Evolutionary conservation across 805 yeast species (phyloP), one percentile per base, ranked within the genome.

Genomic region (Ogataea neopini): DNA sequence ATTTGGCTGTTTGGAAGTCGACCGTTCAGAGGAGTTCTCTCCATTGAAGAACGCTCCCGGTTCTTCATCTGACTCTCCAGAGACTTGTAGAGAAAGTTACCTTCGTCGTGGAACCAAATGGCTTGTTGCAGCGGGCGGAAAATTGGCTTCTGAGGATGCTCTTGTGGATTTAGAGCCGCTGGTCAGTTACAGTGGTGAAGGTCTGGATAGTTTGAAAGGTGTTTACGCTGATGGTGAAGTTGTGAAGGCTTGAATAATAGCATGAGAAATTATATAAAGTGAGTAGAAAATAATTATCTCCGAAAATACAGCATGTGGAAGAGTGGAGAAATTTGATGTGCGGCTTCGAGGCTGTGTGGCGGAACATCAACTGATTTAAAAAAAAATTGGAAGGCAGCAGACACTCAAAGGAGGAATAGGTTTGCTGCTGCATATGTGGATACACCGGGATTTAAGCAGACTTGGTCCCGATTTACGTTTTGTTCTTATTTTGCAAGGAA

Each of bases 1-100:
- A 59, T 94, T 94, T 66, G 99, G 96, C 1, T 88, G 95, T 63
- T 75, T 94, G 48, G 99, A 94, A 70, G 99, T 94, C 18, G 86
- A 80, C 32, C 81, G 99, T 66, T 53, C 71, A 3, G 83, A 81
- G 49, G 99, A 94, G 67, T 94, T 94, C 62, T 85, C 96, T 15
- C 99, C 99, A 3, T 78, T 94, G 67, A 94, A 94, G 63, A 94
- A 94, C 67, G 96, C 88, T 1, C 81, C 85, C 11, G 95, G 90
- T 17, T 77, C 95, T n/a, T 71, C 74, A 18, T 82, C 80, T 60
- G 97, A 92, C 68, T 84, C 88, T 42, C 96, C 97, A 23, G 86
- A 81, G 52, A 83, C 97, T 1, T 88, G 96, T 54, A 77, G 84
- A 50, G 65, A 60, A 3, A 84, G 85, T 56, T 80, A 81, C 52